Evolutionary conservation across 1,284 basidiomycete genomes (phyloP).

Genomic region (Pterula multifida): DNA sequence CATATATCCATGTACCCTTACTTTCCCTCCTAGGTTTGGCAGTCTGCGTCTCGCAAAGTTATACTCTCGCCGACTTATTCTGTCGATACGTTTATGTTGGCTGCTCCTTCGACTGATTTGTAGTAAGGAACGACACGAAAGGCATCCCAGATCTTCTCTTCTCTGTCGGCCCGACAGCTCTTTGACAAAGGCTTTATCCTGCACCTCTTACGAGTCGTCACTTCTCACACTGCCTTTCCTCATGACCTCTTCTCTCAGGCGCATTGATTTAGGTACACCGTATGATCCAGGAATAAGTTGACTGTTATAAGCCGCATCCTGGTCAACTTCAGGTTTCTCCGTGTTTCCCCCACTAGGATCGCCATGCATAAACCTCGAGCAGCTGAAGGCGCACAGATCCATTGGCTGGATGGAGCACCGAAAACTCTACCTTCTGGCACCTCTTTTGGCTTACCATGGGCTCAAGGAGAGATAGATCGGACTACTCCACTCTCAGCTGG

Average conservation of each 20-base stretch:
- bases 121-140: not conserved
- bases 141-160: not conserved
- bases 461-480: slow-evolving; percentile 25
- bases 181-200: not conserved
- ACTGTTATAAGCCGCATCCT: not conserved
- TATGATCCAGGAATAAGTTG: not conserved
- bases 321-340: not conserved
- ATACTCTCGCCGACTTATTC: too few species aligned
- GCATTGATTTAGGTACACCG: not conserved
- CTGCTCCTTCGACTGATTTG: too few species aligned
- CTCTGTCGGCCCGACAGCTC: not conserved
- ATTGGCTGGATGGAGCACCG: slow-evolving; percentile 25
- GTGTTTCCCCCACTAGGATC: not conserved
- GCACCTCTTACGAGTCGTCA: not conserved
- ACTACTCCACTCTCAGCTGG: slow-evolving; percentile 24
- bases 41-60: too few species aligned
- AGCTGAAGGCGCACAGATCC: slow-evolving; percentile 18
- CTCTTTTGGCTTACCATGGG: slow-evolving; percentile 28
- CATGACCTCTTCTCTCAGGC: not conserved
- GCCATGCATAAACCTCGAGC: slow-evolving; percentile 9
- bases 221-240: not conserved
- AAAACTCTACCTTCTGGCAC: slow-evolving; percentile 20
- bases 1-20: too few species aligned
- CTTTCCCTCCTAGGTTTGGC: too few species aligned
- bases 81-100: too few species aligned